Evolutionary conservation across 768 basidiomycete species (phyloP), one percentile per base, ranked within the genome.

Genomic region (Russula lepida): DNA sequence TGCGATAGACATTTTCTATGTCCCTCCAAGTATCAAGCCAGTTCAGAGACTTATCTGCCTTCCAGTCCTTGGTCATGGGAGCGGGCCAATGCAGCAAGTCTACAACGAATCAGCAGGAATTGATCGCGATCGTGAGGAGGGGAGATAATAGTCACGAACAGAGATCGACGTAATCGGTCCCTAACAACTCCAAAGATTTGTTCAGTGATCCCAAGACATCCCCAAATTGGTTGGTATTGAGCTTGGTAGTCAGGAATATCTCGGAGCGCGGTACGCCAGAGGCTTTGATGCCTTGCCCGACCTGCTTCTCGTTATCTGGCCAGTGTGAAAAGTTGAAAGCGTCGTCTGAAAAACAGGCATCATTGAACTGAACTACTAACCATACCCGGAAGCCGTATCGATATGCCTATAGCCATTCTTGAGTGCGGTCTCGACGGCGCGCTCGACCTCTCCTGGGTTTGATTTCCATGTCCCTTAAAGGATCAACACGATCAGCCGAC

Each of bases 81-180:
- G 86, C 82, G 15, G 90, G 91, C 89, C 88, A 90, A 73, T 90
- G 88, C 80, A 90, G 83, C 60, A 89, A 75, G 81, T 83, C 84
- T 86, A 23, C 47, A 25, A 46, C 56, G 25, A 51, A 23, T 37
- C 11, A 25, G n/a, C 49, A 9, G 11, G n/a, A n/a, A n/a, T 28
- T n/a, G 27, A 30, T 43, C 27, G 15, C 23, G 12, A 19, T 54
- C 7, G 6, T 2, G 23, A 37, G 5, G 13, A 6, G 5, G 15
- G 27, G 27, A 28, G 30, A 32, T 1, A 4, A 51, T 37, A 37
- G 6, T 32, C 23, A 72, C 76, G 68, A 69, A 83, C 86, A 92
- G 27, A 92, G 81, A 69, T 94, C 89, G 50, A 94, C 76, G 70
- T 94, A 94, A 52, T 83, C 77, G 1, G 84, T 86, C 32, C 81